phyloP scores from a whole-genome alignment of 2,329 filamentous ascomycete species.

The Chrysosporium queenslandicum region DNA sequence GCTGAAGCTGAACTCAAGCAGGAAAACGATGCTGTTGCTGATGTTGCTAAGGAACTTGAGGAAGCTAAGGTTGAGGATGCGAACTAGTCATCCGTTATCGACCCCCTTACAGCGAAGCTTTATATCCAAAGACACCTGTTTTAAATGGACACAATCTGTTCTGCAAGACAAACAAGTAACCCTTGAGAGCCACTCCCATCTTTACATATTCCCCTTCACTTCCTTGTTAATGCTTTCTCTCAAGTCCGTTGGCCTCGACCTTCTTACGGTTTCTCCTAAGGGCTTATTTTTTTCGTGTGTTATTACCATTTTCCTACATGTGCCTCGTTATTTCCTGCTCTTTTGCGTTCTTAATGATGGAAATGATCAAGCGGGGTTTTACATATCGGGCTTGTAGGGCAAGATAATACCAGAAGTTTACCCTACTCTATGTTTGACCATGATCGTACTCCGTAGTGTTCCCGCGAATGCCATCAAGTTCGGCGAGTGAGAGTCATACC shows the following conservation, averaged over 20 bases:
- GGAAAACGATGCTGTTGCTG: conserved; percentile 50
- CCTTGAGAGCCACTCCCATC: background rate
- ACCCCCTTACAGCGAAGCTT: background rate
- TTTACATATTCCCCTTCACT: background rate
- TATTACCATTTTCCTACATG: background rate
- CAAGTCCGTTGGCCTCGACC: background rate
- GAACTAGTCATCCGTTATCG: background rate
- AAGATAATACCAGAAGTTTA: conserved; percentile 11
- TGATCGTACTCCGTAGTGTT: too few relatives aligned
- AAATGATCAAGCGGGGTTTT: conserved; percentile 1
- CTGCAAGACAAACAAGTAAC: background rate
- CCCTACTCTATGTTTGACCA: background rate
- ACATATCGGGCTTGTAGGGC: conserved; percentile 6
- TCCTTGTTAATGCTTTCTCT: conserved; percentile 5
- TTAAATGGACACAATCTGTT: background rate
- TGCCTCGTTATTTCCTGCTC: background rate
- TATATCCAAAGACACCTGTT: background rate
- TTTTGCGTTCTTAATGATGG: conserved; percentile 7
- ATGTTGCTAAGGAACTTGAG: conserved; percentile 51
- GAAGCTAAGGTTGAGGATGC: conserved; percentile 48
- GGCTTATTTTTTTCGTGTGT: background rate
- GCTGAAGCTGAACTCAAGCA: conserved; percentile 46
- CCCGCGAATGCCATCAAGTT: too few relatives aligned
- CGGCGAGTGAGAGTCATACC: too few relatives aligned
- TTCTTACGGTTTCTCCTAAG: background rate